These are phyloP conservation scores for Magnusiomyces starmeri DNA, from an alignment of 1,139 yeast species.

Conservation along the genomic window DNA sequence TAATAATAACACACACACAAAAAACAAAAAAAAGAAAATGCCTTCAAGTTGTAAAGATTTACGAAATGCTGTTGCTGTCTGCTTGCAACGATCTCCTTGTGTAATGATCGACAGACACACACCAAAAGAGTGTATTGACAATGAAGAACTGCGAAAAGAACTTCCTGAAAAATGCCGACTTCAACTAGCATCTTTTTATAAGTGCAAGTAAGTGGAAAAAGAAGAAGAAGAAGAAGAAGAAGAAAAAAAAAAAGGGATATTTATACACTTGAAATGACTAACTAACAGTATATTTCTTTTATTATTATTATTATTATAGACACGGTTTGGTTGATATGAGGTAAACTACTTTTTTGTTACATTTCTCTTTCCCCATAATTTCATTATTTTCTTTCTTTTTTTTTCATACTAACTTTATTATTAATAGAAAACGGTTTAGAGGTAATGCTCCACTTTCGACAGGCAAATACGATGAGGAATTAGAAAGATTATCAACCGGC, in stretches of 20 bases:
- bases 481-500: conserved; percentile 69
- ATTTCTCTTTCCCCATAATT: too few relatives aligned
- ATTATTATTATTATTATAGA: conserved; percentile 15
- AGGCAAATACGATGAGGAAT: conserved; percentile 84
- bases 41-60: conserved; percentile 73
- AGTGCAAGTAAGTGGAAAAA: conserved; percentile 48
- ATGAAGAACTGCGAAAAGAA: conserved; percentile 67
- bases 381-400: too few relatives aligned
- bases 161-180: conserved; percentile 86
- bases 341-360: conserved; percentile 15
- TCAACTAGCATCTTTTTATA: conserved; percentile 76
- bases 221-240: too few relatives aligned
- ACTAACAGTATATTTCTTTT: neutral
- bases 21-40: conserved; percentile 6
- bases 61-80: conserved; percentile 85
- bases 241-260: neutral
- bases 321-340: conserved; percentile 50
- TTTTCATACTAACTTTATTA: neutral
- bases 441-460: conserved; percentile 93
- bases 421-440: conserved; percentile 62
- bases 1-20: neutral
- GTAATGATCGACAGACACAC: conserved; percentile 84
- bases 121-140: conserved; percentile 79
- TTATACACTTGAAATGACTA: too few relatives aligned
- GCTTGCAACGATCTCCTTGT: conserved; percentile 93